phyloP scores from a whole-genome alignment of 345 rosid species.

The Odontarrhena argentea region DNA sequence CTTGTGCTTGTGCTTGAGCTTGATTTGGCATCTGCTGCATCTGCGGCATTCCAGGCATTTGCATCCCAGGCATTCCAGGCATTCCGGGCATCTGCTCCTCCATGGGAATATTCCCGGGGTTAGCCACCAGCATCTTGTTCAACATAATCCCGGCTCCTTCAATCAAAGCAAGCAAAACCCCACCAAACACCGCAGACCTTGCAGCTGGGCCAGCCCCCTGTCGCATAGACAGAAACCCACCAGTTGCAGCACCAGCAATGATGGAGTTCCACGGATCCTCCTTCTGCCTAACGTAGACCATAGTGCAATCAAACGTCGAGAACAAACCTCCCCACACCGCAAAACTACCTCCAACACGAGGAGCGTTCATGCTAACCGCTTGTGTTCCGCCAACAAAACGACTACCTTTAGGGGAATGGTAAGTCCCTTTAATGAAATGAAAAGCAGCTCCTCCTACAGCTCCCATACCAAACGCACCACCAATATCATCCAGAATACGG shows the following conservation, averaged over 20 bases:
- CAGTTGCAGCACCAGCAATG: slow-evolving; percentile 82
- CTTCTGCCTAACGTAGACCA: slow-evolving; percentile 81
- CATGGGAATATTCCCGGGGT: slow-evolving; percentile 46
- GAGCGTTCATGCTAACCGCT: slow-evolving; percentile 74
- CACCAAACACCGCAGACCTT: slow-evolving; percentile 62
- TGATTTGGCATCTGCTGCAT: slow-evolving; percentile 42
- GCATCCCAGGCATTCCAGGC: slow-evolving; percentile 44
- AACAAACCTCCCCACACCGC: slow-evolving; percentile 88
- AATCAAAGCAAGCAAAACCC: slow-evolving; percentile 66
- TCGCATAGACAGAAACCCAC: slow-evolving; percentile 75
- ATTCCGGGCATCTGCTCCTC: slow-evolving; percentile 48
- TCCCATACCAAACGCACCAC: slow-evolving; percentile 90
- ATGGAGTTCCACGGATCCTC: slow-evolving; percentile 91
- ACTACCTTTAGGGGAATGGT: slow-evolving; percentile 63
- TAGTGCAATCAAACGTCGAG: slow-evolving; percentile 73
- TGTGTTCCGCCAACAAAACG: slow-evolving; percentile 67
- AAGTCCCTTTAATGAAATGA: slow-evolving; percentile 68
- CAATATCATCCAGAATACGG: slow-evolving; percentile 74
- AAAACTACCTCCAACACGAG: slow-evolving; percentile 78
- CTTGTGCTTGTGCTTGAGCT: slow-evolving; percentile 24
- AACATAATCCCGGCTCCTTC: slow-evolving; percentile 85
- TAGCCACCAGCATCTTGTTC: slow-evolving; percentile 61
- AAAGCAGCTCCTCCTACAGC: slow-evolving; percentile 78
- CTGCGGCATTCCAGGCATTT: slow-evolving; percentile 5
- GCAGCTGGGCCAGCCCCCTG: slow-evolving; percentile 63